Percentiles rank a stretch among this genome's conserved stretches.
These are phyloP conservation scores for Colletotrichum sansevieriae DNA, from an alignment of 2,329 filamentous ascomycete genomes.

Conservation along the genomic window DNA sequence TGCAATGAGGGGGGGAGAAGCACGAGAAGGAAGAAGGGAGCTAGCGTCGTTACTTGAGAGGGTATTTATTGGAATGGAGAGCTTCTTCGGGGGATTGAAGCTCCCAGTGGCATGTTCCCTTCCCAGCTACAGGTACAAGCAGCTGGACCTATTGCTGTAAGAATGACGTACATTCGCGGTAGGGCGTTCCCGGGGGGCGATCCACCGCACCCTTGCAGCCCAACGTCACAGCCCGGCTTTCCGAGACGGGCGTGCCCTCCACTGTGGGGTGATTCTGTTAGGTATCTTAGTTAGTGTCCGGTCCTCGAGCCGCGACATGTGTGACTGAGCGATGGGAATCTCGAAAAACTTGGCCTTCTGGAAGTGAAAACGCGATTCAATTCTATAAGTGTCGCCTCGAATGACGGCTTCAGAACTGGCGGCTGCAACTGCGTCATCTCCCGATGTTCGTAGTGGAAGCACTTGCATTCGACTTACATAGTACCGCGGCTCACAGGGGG, in stretches of 20 bases:
- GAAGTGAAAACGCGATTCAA: too few relatives aligned
- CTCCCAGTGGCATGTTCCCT: conserved; percentile 23
- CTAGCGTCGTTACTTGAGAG: neutral
- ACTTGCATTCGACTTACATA: conserved; percentile 2
- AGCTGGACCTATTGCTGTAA: conserved; percentile 29
- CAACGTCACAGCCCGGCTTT: conserved; percentile 28
- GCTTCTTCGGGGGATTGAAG: neutral
- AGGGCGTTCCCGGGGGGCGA: conserved; percentile 6
- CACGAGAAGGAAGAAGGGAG: neutral
- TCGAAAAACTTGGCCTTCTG: too few relatives aligned
- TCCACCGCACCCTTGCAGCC: conserved; percentile 24
- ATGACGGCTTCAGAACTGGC: too few relatives aligned
- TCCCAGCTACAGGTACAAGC: neutral
- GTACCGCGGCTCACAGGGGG: conserved; percentile 1
- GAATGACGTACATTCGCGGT: conserved; percentile 32
- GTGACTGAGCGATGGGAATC: neutral
- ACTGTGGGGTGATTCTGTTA: conserved; percentile 10
- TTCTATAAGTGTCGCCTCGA: too few relatives aligned
- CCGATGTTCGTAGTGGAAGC: neutral
- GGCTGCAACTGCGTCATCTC: neutral
- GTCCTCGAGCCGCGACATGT: neutral
- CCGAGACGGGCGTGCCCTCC: neutral
- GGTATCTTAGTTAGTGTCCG: neutral
- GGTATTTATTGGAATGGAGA: neutral
- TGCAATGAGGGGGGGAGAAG: neutral